A percentile compares a stretch with the other conserved stretches of the same genome.
These are phyloP conservation scores for Diaporthe humulicola DNA, from an alignment of 2,329 filamentous ascomycete species.

Conservation along the genomic window DNA sequence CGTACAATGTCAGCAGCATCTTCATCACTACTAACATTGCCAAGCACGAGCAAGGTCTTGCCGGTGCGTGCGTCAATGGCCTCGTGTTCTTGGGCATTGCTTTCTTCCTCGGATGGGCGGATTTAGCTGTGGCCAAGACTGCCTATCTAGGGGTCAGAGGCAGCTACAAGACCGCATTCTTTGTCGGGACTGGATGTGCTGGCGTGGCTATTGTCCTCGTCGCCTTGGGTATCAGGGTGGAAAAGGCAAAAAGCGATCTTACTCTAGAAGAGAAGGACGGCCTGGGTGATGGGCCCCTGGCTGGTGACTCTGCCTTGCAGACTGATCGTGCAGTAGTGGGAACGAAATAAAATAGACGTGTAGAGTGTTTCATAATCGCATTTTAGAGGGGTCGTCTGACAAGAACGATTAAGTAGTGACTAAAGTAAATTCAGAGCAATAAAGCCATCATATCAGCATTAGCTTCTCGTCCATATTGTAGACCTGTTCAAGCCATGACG, in stretches of 20 bases:
- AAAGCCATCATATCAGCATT: background rate
- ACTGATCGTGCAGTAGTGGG: background rate
- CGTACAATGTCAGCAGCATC: slow-evolving; percentile 75
- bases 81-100: slow-evolving; percentile 74
- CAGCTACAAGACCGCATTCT: slow-evolving; percentile 73
- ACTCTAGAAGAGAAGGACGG: background rate
- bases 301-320: background rate
- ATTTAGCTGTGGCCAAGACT: slow-evolving; percentile 65
- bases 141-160: slow-evolving; percentile 55
- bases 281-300: background rate
- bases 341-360: background rate
- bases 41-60: slow-evolving; percentile 70
- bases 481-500: slow-evolving; percentile 1
- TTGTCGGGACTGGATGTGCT: slow-evolving; percentile 69
- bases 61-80: slow-evolving; percentile 74
- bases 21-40: slow-evolving; percentile 76
- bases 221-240: slow-evolving; percentile 64
- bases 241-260: slow-evolving; percentile 62
- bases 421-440: too few species aligned
- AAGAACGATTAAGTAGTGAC: background rate
- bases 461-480: slow-evolving; percentile 10
- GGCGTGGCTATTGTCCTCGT: slow-evolving; percentile 62
- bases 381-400: too few species aligned
- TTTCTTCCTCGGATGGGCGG: slow-evolving; percentile 73
- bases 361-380: background rate